Base-by-base conservation (phyloP, 176 grass and related monocot species). In the Stipa capillata region DNA sequence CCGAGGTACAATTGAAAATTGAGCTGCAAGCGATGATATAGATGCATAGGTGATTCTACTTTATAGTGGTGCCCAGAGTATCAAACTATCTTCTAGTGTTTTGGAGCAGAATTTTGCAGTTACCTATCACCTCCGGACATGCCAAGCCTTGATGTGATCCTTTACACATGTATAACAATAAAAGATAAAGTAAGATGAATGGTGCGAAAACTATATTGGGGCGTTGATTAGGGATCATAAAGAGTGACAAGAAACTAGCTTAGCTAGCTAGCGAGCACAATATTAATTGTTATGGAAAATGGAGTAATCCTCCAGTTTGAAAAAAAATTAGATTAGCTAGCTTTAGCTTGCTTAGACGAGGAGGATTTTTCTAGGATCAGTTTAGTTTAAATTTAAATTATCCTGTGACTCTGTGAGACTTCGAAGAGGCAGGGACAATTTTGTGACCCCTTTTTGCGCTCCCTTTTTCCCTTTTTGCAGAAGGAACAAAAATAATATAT, bases 61-160 rank as follows among this genome's bases (percentile, higher is more conserved):
- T 37, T 44, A 41, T 48, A 54, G 28, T 70, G 47, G 78, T 85
- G 77, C 82, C 55, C 33, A 5, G 82, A 89, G 77, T 47, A 89
- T 89, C 82, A 70, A 14, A 6, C 17, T 54, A 49, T 80, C 71
- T 39, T 72, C 12, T 81, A 76, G 4, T 71, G 21, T 76, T 59
- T 60, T 39, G 40, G 3, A 81, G 47, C 57, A 69, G 71, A 85
- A 81, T 85, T 73, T 80, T 85, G 54, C 82, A 52, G 87, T 72
- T 85, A 85, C 53, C 77, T 24, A 55, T 89, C 87, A 36, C 54
- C 76, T 76, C 64, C 87, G 42, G 36, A 43, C 48, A 55, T 81
- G 12, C 54, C 48, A 60, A 62, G 77, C 33, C 62, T 81, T 76
- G 82, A 77, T 81, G 70, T 80, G 82, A 82, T 56, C 69, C n/a